Evolutionary conservation across 2,329 filamentous ascomycete genomes (phyloP).

Genomic region (Aspergillus phoenicis): DNA sequence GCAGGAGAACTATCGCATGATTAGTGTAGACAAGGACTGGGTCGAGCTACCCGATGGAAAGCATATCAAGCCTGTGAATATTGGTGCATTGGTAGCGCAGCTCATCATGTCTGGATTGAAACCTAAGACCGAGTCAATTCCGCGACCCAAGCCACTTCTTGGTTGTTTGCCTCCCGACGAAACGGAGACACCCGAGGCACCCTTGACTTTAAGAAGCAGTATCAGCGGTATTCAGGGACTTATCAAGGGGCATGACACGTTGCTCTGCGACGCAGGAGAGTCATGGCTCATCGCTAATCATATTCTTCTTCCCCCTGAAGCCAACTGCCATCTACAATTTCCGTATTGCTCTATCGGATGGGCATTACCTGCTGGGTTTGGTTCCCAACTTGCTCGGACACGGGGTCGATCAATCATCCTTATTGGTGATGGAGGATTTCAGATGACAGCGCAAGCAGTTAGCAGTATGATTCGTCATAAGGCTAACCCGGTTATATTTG

Average conservation of each 20-base stretch:
- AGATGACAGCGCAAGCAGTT: constrained; percentile 80
- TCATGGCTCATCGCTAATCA: constrained; percentile 13
- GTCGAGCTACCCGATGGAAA: neutral
- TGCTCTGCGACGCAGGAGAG: constrained; percentile 15
- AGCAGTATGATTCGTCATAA: constrained; percentile 77
- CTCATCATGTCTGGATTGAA: constrained; percentile 3
- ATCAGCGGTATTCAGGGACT: constrained; percentile 8
- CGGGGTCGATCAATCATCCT: constrained; percentile 69
- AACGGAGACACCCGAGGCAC: neutral
- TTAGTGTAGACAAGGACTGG: neutral
- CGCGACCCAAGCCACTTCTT: neutral
- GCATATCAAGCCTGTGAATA: neutral
- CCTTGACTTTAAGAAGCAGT: neutral
- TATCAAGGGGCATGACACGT: neutral
- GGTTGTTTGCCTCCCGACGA: neutral
- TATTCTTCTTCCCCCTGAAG: constrained; percentile 7
- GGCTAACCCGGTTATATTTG: constrained; percentile 75
- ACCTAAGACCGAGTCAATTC: neutral
- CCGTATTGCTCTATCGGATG: constrained; percentile 17
- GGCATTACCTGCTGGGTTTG: constrained; percentile 12
- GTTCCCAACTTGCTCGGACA: constrained; percentile 12
- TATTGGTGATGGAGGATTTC: constrained; percentile 82
- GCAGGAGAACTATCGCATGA: constrained; percentile 2
- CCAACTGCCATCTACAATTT: constrained; percentile 11
- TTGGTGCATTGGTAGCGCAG: neutral